These are phyloP conservation scores for Exobasidium cylindrosporum DNA, from an alignment of 1,284 basidiomycete species.

Conservation along the genomic window DNA sequence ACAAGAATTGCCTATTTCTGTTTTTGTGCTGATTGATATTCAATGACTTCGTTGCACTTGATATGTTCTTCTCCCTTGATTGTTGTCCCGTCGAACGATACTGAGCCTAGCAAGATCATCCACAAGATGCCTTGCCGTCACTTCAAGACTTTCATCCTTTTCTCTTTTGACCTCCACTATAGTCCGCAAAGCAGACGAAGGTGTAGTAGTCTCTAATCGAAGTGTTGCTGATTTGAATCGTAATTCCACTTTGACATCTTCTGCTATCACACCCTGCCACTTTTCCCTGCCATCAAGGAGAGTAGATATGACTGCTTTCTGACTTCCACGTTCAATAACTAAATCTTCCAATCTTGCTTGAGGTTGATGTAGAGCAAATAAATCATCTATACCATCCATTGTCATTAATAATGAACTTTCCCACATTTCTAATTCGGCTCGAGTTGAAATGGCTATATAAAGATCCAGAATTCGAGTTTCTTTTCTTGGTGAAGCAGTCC, in stretches of 20 bases:
- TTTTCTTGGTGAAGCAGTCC: not conserved
- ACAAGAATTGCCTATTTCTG: too few species aligned
- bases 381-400: not conserved
- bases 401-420: slow-evolving; percentile 1
- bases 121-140: not conserved
- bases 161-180: not conserved
- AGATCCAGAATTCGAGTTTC: slow-evolving; percentile 4
- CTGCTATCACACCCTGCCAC: not conserved
- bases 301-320: not conserved
- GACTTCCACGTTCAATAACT: not conserved
- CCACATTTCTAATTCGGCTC: not conserved
- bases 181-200: not conserved
- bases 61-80: too few species aligned
- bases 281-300: slow-evolving; percentile 1
- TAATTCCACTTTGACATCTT: not conserved
- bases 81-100: too few species aligned
- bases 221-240: not conserved
- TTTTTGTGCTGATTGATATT: too few species aligned
- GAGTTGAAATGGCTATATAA: not conserved
- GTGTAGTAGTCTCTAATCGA: not conserved
- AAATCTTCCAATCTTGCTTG: slow-evolving; percentile 6
- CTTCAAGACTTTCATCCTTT: not conserved
- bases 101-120: too few species aligned
- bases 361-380: slow-evolving; percentile 2
- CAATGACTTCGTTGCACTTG: too few species aligned